Evolutionary conservation across 2,329 filamentous ascomycete genomes (phyloP), one percentile per base, ranked within the genome.

Genomic region (Seiridium cupressi): DNA sequence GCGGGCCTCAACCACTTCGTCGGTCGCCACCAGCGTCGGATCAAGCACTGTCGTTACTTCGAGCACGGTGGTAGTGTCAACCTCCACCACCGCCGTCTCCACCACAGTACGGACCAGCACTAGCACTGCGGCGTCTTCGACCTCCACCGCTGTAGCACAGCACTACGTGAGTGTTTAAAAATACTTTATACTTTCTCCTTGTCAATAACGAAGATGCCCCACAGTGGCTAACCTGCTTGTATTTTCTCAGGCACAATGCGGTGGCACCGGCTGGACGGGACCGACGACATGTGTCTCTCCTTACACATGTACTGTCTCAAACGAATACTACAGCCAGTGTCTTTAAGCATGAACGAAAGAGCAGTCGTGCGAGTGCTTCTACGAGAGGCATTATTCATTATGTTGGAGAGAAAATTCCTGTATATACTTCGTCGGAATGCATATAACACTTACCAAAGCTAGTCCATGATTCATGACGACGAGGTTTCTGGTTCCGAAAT

Each of bases 271-370:
- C 2, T 65, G 60, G 35, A 64, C 58, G 3, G 65, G 65, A 11
- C 53, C 66, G n/a, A 63, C 62, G 3, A 36, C 40, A 3, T 66
- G 66, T 48, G 59, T 55, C 31, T 60, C 62, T 3, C 59, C 59
- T 32, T 66, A 64, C 57, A 62, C 58, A 9, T 68, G 66, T 51
- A 55, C 61, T 18, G 48, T 26, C 11, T 61, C 64, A 56, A 68
- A 64, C 31, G 51, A 58, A 1, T 68, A 61, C 38, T 68, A 66
- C 51, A 63, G 46, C 9, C 63, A 66, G 44, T 66, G 66, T 47
- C 3, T 66, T 48, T 67, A 61, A 26, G 18, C 18, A 26, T 26
- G 18, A 26, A 26, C 18, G 18, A 26, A 26, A 26, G 18, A 26
- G 18, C 18, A 26, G 18, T 26, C 18, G 18, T 26, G 18, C 18